Conservation (phyloP, 192 early-diverging fungal genomes). For the Mortierella alpina region DNA sequence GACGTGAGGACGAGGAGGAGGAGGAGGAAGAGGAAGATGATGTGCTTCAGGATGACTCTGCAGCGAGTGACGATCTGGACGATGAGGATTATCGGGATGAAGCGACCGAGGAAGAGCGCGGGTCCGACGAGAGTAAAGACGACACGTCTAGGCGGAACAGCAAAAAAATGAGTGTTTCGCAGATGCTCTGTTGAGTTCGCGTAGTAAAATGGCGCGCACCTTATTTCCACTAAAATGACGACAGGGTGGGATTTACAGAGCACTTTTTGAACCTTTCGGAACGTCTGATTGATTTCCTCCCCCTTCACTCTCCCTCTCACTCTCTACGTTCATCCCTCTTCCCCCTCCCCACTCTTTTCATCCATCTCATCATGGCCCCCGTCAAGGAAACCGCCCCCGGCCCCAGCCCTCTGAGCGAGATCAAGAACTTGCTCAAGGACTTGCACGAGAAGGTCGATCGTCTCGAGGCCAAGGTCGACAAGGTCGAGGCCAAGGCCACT, state of each 20-base stretch:
- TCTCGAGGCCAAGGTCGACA: conserved; percentile 40
- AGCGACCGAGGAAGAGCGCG: background rate
- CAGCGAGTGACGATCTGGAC: background rate
- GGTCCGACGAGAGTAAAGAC: background rate
- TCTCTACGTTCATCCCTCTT: conserved; percentile 1
- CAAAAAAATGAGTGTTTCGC: conserved; percentile 20
- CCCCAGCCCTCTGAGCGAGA: conserved; percentile 41
- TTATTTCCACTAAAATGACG: no score
- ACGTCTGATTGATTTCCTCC: background rate
- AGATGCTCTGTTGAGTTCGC: conserved; percentile 8
- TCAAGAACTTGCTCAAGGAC: conserved; percentile 55
- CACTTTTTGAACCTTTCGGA: background rate
- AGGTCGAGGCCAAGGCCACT: conserved; percentile 22
- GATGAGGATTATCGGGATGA: conserved; percentile 9
- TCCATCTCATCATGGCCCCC: conserved; percentile 28
- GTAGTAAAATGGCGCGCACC: no score
- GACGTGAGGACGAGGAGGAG: background rate
- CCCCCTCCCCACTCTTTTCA: conserved; percentile 17
- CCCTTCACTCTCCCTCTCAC: background rate
- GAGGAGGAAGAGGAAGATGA: conserved; percentile 1
- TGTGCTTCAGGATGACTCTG: background rate
- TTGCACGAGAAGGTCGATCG: conserved; percentile 52
- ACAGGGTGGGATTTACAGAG: conserved; percentile 4
- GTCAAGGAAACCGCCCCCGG: conserved; percentile 44
- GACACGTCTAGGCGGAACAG: background rate